Base-by-base conservation (phyloP, 345 rosid species). In the Dipteronia dyeriana region DNA sequence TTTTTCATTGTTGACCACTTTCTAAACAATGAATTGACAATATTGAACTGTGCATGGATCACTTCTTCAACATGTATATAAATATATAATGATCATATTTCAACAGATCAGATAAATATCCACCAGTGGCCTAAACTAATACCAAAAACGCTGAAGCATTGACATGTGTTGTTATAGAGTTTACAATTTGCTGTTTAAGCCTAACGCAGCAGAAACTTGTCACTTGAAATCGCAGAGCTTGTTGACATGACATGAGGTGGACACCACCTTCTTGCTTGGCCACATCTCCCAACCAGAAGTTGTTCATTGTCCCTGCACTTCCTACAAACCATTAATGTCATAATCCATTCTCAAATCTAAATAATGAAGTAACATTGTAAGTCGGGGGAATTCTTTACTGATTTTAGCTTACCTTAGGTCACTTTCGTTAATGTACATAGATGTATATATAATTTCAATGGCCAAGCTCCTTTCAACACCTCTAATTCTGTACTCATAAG, bases 211-310 rank as follows among this genome's bases (percentile, higher is more conserved):
- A 31, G 65, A 34, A 49, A 31, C 64, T 5, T n/a, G 49, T 1
- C 4, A 53, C 43, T 51, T 49, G 61, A 9, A 70, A 70, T 25
- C 11, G 53, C 22, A 57, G 66, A 6, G 34, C 51, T 29, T 72
- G 66, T 72, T 72, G 75, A 57, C 75, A 38, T 20, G 75, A 72
- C 66, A 59, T 39, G 75, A 25, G 7, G 66, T 59, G 75, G 66
- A 57, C 66, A 65, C 53, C 66, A 59, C 66, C 56, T 59, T 14
- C 53, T 59, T 72, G 20, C 66, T 57, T 66, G 8, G 20, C n/a
- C 57, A 31, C 22, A 7, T 29, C 43, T 65, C 68, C 41, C 9
- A 7, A 72, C 54, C 66, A 57, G 8, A 38, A 22, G 2, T 59
- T n/a, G 75, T 71, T 54, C 3, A 23, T n/a, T 68, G 79, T 26